Evolutionary conservation across 164 flowering plant genomes (phyloP).

Genomic region (Magnolia sinica): DNA sequence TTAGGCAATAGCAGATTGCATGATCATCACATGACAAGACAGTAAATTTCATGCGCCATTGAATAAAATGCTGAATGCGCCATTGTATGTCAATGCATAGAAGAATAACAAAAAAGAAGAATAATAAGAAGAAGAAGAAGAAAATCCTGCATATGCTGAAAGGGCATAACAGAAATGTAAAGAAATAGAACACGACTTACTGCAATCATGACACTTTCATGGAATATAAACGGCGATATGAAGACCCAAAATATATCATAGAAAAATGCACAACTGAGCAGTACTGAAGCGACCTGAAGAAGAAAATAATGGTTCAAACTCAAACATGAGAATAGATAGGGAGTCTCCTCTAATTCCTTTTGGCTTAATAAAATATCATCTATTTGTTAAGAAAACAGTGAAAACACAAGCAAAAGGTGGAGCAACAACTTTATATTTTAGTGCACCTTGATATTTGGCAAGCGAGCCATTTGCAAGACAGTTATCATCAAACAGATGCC

Average conservation of each 20-base stretch:
- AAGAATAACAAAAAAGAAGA: too few relatives aligned
- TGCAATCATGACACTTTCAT: slow-evolving; percentile 79
- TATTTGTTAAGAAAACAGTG: not conserved
- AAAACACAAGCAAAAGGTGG: too few relatives aligned
- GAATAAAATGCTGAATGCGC: not conserved
- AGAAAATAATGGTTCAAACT: slow-evolving; percentile 9
- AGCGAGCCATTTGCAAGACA: slow-evolving; percentile 75
- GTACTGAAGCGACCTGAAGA: slow-evolving; percentile 83
- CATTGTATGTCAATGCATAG: not conserved
- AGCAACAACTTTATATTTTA: not conserved
- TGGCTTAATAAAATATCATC: not conserved
- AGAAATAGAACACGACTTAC: not conserved
- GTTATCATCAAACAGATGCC: slow-evolving; percentile 93
- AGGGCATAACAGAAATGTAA: not conserved
- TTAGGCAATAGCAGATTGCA: not conserved
- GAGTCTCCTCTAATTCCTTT: not conserved
- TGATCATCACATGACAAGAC: not conserved
- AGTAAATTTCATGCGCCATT: not conserved
- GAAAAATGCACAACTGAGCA: slow-evolving; percentile 84
- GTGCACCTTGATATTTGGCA: slow-evolving; percentile 89
- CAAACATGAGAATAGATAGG: not conserved
- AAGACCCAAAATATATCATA: slow-evolving; percentile 99
- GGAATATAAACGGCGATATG: slow-evolving; percentile 72
- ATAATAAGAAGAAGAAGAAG: not conserved
- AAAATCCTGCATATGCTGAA: not conserved